Evolutionary conservation across 345 rosid species (phyloP).

Genomic region (Brassica cretica): DNA sequence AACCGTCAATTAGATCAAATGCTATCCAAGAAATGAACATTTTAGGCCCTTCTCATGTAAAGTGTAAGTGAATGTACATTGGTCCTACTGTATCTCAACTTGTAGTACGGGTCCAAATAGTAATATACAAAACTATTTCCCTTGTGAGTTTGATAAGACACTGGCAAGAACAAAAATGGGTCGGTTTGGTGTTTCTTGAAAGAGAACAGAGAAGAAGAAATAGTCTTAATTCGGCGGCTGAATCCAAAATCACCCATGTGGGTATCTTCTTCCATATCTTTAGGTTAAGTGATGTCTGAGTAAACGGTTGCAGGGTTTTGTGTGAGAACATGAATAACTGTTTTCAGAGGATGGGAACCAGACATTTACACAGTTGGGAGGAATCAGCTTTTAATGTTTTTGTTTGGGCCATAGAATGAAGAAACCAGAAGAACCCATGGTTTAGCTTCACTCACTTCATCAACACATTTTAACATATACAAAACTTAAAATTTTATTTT

Average conservation of each 20-base stretch:
- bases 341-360: conserved; percentile 39
- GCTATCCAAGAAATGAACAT: conserved; percentile 50
- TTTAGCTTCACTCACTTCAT: conserved; percentile 30
- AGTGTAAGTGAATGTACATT: conserved; percentile 17
- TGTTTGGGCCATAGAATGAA: conserved; percentile 30
- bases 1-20: conserved; percentile 51
- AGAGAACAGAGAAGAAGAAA: conserved; percentile 24
- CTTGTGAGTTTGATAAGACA: conserved; percentile 9
- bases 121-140: conserved; percentile 28
- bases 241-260: conserved; percentile 32
- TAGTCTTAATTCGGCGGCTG: conserved; percentile 37
- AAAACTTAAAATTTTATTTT: neutral
- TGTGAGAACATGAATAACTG: conserved; percentile 40
- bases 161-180: conserved; percentile 37
- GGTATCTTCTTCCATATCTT: conserved; percentile 25
- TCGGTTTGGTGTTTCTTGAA: conserved; percentile 26
- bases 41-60: conserved; percentile 21
- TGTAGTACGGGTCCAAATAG: conserved; percentile 22
- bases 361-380: conserved; percentile 40
- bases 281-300: conserved; percentile 9
- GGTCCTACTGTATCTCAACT: conserved; percentile 38
- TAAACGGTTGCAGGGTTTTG: conserved; percentile 30
- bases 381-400: conserved; percentile 38
- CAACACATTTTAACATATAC: neutral
- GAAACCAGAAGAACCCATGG: conserved; percentile 25